These are phyloP conservation scores for Hydnomerulius pinastri DNA, from an alignment of 768 basidiomycete species.

Conservation along the genomic window DNA sequence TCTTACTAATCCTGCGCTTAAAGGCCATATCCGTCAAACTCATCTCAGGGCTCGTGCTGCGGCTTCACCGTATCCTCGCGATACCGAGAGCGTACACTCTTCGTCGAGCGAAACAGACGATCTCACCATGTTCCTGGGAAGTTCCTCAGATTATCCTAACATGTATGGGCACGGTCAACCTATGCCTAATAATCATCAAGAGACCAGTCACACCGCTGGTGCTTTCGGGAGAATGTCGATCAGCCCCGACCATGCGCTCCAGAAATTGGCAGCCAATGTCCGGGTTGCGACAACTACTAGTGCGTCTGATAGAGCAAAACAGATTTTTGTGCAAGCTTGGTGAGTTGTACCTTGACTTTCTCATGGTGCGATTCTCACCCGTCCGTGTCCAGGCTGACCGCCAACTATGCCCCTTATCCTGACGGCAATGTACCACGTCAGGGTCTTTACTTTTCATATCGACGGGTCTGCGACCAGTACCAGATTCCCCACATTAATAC, in stretches of 20 bases:
- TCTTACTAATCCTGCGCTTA: slow-evolving; percentile 73
- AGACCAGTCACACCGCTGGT: slow-evolving; percentile 62
- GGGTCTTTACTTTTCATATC: slow-evolving; percentile 92
- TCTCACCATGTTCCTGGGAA: slow-evolving; percentile 71
- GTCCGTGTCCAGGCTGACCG: slow-evolving; percentile 68
- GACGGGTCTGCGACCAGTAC: slow-evolving; percentile 88
- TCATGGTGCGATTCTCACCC: slow-evolving; percentile 18
- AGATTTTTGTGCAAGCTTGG: slow-evolving; percentile 94
- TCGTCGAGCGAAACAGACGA: slow-evolving; percentile 91
- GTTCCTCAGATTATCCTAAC: slow-evolving; percentile 61
- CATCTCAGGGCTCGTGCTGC: slow-evolving; percentile 81
- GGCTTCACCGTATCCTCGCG: slow-evolving; percentile 84
- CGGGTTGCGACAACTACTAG: slow-evolving; percentile 88
- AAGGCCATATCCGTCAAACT: slow-evolving; percentile 72
- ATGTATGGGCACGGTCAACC: slow-evolving; percentile 55
- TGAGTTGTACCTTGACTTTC: slow-evolving; percentile 41
- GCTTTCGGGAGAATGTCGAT: slow-evolving; percentile 79
- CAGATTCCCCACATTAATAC: slow-evolving; percentile 95
- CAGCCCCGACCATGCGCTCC: slow-evolving; percentile 74
- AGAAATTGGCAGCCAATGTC: slow-evolving; percentile 85
- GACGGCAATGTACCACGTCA: slow-evolving; percentile 94
- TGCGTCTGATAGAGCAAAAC: slow-evolving; percentile 88
- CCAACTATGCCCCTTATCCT: slow-evolving; percentile 88
- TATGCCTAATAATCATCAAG: slow-evolving; percentile 42
- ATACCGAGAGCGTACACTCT: slow-evolving; percentile 83